Conservation (phyloP, 768 basidiomycete genomes). For the Agrocybe chaxingu region DNA sequence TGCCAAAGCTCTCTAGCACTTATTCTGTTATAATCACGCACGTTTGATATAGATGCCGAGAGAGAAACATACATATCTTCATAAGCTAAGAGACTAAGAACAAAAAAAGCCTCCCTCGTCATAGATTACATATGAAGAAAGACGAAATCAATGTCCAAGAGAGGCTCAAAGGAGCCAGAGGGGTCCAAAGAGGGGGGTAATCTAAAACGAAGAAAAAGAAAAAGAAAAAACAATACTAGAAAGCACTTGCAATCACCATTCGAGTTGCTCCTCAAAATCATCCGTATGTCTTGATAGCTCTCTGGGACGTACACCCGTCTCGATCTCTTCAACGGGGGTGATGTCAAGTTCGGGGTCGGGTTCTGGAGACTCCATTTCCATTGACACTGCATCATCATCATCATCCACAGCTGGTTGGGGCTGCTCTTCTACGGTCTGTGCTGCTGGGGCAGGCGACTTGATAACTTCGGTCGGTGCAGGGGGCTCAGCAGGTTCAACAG, state of each 20-base stretch:
- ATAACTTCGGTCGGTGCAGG: too few species aligned
- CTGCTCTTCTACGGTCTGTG: too few species aligned
- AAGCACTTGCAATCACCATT: slow-evolving; percentile 11
- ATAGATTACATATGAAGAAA: neutral
- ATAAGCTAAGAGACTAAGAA: neutral
- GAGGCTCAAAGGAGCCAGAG: too few species aligned
- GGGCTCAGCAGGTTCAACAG: too few species aligned
- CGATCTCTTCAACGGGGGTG: neutral
- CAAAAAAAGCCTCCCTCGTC: neutral
- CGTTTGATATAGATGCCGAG: neutral
- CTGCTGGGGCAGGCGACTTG: too few species aligned
- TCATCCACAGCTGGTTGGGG: too few species aligned
- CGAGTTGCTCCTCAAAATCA: slow-evolving; percentile 15
- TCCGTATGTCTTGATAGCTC: slow-evolving; percentile 14
- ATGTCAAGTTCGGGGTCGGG: neutral
- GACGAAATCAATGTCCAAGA: neutral
- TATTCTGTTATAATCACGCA: too few species aligned
- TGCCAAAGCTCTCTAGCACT: neutral
- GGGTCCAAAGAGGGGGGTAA: too few species aligned
- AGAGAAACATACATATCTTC: neutral
- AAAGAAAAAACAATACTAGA: too few species aligned
- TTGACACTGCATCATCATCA: too few species aligned
- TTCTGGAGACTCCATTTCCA: slow-evolving; percentile 1
- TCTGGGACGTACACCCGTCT: slow-evolving; percentile 9
- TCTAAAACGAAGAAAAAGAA: too few species aligned